Evolutionary conservation across 2,329 filamentous ascomycete species (phyloP).

Genomic region (Xylaria sp.): DNA sequence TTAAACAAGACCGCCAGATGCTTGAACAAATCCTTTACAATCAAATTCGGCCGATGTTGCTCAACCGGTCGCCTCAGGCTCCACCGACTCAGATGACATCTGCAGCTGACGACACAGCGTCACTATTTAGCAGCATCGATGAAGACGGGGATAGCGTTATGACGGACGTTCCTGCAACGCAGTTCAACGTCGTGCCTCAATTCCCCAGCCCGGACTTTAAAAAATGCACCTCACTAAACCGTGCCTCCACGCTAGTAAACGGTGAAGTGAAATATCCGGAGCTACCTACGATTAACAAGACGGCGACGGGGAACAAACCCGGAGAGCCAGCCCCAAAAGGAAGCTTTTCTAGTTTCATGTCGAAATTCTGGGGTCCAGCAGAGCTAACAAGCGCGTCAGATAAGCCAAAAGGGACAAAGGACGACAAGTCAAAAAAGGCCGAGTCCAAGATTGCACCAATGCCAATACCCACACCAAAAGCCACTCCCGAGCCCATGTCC

Average conservation of each 20-base stretch:
- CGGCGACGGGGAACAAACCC: no score
- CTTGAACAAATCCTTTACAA: background rate
- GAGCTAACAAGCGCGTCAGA: no score
- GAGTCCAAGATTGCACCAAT: no score
- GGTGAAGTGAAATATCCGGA: background rate
- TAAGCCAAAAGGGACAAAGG: no score
- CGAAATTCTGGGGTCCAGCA: no score
- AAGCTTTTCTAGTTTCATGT: no score
- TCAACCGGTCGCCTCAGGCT: background rate
- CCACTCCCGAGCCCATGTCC: background rate
- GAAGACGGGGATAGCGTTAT: background rate
- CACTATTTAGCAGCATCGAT: background rate
- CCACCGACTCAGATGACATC: background rate
- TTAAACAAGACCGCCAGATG: conserved; percentile 1
- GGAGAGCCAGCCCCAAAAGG: no score
- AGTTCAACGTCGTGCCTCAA: background rate
- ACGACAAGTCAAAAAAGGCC: no score
- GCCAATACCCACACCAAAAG: no score
- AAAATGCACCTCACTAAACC: background rate
- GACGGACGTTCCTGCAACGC: background rate
- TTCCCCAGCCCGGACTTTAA: background rate
- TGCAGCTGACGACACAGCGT: no score
- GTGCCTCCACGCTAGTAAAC: background rate
- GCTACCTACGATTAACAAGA: background rate
- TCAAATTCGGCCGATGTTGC: background rate